Base-by-base conservation (phyloP, 2,329 filamentous ascomycete species). In the Curvularia sp. region DNA sequence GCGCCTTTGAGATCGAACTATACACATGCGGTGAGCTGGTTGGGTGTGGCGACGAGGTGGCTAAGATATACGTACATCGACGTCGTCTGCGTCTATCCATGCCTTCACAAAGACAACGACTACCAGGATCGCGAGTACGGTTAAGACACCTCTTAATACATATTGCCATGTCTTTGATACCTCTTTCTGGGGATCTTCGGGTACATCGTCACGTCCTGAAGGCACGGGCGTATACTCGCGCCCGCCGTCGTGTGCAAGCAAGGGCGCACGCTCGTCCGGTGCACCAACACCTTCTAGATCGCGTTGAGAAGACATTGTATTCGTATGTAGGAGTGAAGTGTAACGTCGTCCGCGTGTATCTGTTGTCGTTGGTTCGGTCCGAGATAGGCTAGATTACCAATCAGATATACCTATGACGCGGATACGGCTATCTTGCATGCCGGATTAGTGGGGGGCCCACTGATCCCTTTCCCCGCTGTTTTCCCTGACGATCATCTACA, bases 1-100 rank as follows among this genome's bases (percentile, higher is more conserved):
- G 70, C 70, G 15, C 65, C 67, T 36, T 63, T 67, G 8, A 73
- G 64, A 52, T 73, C 68, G 27, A 73, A 73, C 68, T 70, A 12
- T 19, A n/a, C 19, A 5, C 8, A 15, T 28, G 19, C 12, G 34
- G 39, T 55, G 19, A 58, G 55, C 28, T 18, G 13, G 15, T 13
- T 19, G 27, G 19, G 6, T 4, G 15, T 2, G 13, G n/a, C 4
- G 3, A 34, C 10, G 18, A 10, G 25, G 12, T 8, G 18, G 18
- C 10, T n/a, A 5, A 23, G 13, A n/a, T 5, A 15, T 18, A 64
- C 66, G 51, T 46, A 70, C 68, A 28, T 73, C 62, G 12, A 70
- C 67, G 53, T 73, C 70, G 23, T 70, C 69, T 0, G 69, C 59
- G 10, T 71, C 67, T 5, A 71, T 66, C 69, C 70, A 73, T 1